These are phyloP conservation scores for Mimosa pudica DNA, from an alignment of 306 rosid species.

Conservation along the genomic window DNA sequence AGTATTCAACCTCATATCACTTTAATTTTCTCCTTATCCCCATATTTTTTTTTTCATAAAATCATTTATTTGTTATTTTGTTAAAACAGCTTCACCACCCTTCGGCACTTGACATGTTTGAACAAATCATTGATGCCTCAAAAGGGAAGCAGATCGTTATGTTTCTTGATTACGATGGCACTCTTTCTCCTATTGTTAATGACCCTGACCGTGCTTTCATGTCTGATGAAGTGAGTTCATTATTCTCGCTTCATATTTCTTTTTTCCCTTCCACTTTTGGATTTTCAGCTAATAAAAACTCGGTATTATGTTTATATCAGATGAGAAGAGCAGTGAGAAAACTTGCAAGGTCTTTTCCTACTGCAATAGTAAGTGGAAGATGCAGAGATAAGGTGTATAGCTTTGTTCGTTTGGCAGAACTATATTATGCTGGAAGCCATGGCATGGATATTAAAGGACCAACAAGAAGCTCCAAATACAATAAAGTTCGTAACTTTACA, in stretches of 20 bases:
- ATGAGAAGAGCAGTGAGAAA: slow-evolving; percentile 84
- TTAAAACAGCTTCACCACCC: slow-evolving; percentile 68
- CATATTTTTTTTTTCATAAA: too few relatives aligned
- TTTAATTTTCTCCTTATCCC: background rate
- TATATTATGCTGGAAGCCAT: slow-evolving; percentile 98
- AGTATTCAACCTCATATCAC: slow-evolving; percentile 24
- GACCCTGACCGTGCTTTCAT: slow-evolving; percentile 89
- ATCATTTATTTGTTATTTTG: background rate
- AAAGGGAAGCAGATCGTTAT: slow-evolving; percentile 81
- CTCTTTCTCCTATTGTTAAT: slow-evolving; percentile 86
- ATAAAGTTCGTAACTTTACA: slow-evolving; percentile 53
- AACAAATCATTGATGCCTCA: slow-evolving; percentile 70
- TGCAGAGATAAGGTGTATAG: slow-evolving; percentile 87
- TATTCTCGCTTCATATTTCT: background rate
- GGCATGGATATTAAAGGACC: slow-evolving; percentile 99
- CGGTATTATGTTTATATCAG: slow-evolving; percentile 41
- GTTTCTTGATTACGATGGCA: slow-evolving; percentile 93
- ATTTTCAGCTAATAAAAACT: background rate
- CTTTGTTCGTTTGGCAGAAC: slow-evolving; percentile 80
- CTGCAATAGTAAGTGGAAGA: slow-evolving; percentile 93
- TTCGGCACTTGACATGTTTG: slow-evolving; percentile 85
- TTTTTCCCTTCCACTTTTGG: background rate
- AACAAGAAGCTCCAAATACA: slow-evolving; percentile 63
- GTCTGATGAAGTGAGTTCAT: slow-evolving; percentile 66
- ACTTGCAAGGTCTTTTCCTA: slow-evolving; percentile 78